Evolutionary conservation across 1,139 yeast genomes (phyloP), one percentile per base, ranked within the genome.

Genomic region (Pichia sp.): DNA sequence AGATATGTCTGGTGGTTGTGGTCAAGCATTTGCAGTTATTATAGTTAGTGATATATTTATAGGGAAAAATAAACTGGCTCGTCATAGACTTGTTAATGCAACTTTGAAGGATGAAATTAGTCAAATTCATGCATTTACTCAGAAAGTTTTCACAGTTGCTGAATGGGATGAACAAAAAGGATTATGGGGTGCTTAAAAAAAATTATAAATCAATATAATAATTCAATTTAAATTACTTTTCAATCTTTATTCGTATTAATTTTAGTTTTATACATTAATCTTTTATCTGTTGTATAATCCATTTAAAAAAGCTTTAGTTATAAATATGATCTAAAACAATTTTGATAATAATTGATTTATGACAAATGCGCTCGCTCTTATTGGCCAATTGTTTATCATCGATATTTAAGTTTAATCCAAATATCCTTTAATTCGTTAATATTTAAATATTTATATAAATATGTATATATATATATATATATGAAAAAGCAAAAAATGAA

Each of bases 121-220:
- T 1, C 69, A 75, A 5, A 89, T 92, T 41, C 98, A 92, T 68
- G 98, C 98, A 0, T 94, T 92, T 65, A 88, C 97, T 0, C 97
- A 92, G 61, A 89, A 87, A 68, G 84, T 88, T 27, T 81, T 78
- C 58, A 84, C 94, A 0, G 76, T 78, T 2, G 82, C 76, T 32
- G 95, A 86, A 64, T 86, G 90, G 89, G 70, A 70, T 33, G 59
- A 58, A 42, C 66, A 63, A 48, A 63, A 63, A 53, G 57, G 57
- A 44, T 39, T 67, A 49, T 60, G 56, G 49, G 46, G 35, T 34
- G 36, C 40, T 10, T 46, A 35, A 30, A 34, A 7, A 33, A 10
- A 33, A 3, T 5, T 18, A 18, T 18, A 18, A 18, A 18, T 18
- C 18, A 18, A 18, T 18, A 18, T 18, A 18, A 18, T 18, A 18